Evolutionary conservation across 805 yeast species (phyloP), one percentile per base, ranked within the genome.

Genomic region (Candida endomychidarum): DNA sequence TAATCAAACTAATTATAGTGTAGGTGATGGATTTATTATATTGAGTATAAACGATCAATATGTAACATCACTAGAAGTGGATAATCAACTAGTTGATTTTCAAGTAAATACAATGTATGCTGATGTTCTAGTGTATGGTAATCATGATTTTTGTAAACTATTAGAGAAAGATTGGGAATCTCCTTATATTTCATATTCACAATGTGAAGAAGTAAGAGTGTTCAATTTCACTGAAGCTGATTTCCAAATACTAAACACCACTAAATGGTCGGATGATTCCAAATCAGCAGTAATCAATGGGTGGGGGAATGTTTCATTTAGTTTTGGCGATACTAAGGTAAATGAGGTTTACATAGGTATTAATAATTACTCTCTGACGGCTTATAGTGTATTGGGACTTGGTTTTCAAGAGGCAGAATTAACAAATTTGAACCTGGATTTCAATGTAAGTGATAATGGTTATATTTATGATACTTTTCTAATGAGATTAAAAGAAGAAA

Each of bases 381-480:
- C 10, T 14, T 25, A 28, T 20, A 49, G 48, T 33, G 26, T 45
- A 17, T 37, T 49, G 10, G 52, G 51, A 15, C 37, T 49, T 8
- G 49, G 48, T 3, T 32, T 34, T 14, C 18, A 16, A 2, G 24
- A 36, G 9, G 22, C 35, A 11, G 51, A 49, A 40, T 14, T 23
- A 9, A 12, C 41, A 8, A 23, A 19, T 12, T 22, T 38, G 5
- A 26, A 23, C 9, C 63, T 63, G 42, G 50, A 51, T 38, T 71
- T 5, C 41, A 46, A 23, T 50, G 58, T 24, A 58, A 54, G 38
- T 44, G 6, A 8, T 9, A 5, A 24, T 8, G 38, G 38, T 3
- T 16, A 23, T 11, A 20, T 20, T n/a, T 35, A 35, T 14, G 18
- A 11, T 10, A 35, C 25, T 21, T 35, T 35, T n/a, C 6, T 26